Percentiles rank a stretch among this genome's conserved stretches.
Evolutionary conservation across 495 filamentous ascomycete genomes (phyloP).

Genomic region (Lasiosphaeriaceae sp.): DNA sequence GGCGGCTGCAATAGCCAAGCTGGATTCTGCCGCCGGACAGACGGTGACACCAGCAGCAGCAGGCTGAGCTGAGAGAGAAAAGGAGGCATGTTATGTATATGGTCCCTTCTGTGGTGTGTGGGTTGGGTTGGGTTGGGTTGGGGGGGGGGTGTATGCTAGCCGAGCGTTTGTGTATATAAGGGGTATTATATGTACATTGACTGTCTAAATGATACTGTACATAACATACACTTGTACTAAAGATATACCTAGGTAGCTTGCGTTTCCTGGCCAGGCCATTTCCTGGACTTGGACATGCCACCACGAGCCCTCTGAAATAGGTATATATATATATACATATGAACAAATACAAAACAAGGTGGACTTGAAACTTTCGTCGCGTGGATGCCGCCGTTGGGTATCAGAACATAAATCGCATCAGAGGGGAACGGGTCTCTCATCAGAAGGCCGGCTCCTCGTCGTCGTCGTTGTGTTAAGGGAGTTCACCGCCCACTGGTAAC

Average conservation of each 20-base stretch:
- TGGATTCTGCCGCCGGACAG: neutral
- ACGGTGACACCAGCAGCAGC: constrained; percentile 2
- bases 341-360: no score
- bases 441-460: no score
- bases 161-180: neutral
- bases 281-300: neutral
- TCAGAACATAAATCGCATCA: no score
- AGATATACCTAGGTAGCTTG: neutral
- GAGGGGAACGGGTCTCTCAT: no score
- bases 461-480: constrained; percentile 37
- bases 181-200: neutral
- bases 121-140: neutral
- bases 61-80: neutral
- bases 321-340: no score
- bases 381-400: no score
- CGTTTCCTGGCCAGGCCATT: neutral
- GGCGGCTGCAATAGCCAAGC: constrained; percentile 1
- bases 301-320: neutral
- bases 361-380: no score
- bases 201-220: neutral
- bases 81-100: neutral
- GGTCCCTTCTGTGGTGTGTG: neutral
- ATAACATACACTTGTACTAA: neutral
- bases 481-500: constrained; percentile 89
- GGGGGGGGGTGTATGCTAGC: no score